Percentiles rank a stretch among this genome's conserved stretches.
phyloP scores from a whole-genome alignment of 495 filamentous ascomycete genomes.

The Aspergillus sparsus region DNA sequence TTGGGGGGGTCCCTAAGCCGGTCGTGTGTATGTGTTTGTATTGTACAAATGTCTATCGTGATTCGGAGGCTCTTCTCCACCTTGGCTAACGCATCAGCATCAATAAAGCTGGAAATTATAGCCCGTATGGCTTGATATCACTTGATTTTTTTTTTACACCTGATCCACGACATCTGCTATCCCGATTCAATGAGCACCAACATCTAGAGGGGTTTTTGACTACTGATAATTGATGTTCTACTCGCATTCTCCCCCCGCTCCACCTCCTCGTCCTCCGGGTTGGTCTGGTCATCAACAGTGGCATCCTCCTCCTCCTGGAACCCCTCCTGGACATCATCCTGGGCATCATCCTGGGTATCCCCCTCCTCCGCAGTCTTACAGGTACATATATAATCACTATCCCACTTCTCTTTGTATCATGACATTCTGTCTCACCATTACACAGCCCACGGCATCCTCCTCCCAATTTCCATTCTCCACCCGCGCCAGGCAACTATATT shows the following conservation, averaged over 20 bases:
- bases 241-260: constrained; percentile 29
- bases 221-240: constrained; percentile 32
- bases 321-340: constrained; percentile 18
- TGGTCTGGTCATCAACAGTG: constrained; percentile 30
- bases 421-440: not conserved
- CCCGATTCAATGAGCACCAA: not conserved
- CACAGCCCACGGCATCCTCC: constrained; percentile 24
- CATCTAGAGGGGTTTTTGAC: not conserved
- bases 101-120: not conserved
- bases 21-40: not conserved
- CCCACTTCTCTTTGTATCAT: not conserved
- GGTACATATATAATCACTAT: constrained; percentile 3
- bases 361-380: constrained; percentile 25
- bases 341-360: not conserved
- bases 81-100: constrained; percentile 1
- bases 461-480: constrained; percentile 21
- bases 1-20: not conserved
- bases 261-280: constrained; percentile 28
- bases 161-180: not conserved
- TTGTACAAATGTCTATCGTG: not conserved
- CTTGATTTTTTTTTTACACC: not conserved
- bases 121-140: not conserved
- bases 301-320: constrained; percentile 17
- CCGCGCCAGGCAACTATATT: constrained; percentile 16
- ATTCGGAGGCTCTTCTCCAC: constrained; percentile 8